A percentile compares a stretch with the other conserved stretches of the same genome.
Evolutionary conservation across 139 green algal species (phyloP).

Genomic region (Tetradesmus lagerheimii): DNA sequence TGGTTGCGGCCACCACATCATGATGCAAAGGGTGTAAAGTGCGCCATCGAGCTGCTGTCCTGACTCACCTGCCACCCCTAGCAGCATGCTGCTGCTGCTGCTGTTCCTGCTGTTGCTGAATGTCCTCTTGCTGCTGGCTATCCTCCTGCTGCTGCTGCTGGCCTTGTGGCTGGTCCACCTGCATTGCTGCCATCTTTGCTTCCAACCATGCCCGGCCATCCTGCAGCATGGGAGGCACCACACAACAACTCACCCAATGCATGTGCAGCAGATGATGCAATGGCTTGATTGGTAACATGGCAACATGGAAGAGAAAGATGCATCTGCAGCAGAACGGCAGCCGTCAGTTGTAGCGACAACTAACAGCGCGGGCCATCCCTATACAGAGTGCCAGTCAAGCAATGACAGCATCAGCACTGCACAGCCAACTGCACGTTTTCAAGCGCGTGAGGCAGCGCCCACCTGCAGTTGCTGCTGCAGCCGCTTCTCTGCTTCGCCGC

Average conservation of each 20-base stretch:
- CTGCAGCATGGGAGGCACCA: not conserved
- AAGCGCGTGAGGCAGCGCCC: not conserved
- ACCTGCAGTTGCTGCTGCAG: conserved; percentile 22
- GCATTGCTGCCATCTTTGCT: conserved; percentile 3
- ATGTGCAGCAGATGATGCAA: too few relatives aligned
- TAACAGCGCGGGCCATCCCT: too few relatives aligned
- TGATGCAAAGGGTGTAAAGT: not conserved
- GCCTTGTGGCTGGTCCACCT: conserved; percentile 25
- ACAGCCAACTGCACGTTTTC: too few relatives aligned
- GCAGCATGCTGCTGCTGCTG: not conserved
- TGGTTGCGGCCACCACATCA: too few relatives aligned
- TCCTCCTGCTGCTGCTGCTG: conserved; percentile 36
- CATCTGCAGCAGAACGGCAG: too few relatives aligned
- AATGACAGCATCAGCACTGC: too few relatives aligned
- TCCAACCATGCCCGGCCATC: conserved; percentile 41
- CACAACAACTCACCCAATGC: not conserved
- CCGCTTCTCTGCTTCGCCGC: conserved; percentile 39
- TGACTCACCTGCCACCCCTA: conserved; percentile 6
- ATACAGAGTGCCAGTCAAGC: too few relatives aligned
- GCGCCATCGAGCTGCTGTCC: not conserved
- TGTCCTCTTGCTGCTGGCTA: not conserved
- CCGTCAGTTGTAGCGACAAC: too few relatives aligned
- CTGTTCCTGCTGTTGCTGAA: not conserved
- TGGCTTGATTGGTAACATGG: too few relatives aligned
- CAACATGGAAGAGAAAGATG: too few relatives aligned